Base-by-base conservation (phyloP, 2,329 filamentous ascomycete genomes). In the Exophiala phaeomuriformis region DNA sequence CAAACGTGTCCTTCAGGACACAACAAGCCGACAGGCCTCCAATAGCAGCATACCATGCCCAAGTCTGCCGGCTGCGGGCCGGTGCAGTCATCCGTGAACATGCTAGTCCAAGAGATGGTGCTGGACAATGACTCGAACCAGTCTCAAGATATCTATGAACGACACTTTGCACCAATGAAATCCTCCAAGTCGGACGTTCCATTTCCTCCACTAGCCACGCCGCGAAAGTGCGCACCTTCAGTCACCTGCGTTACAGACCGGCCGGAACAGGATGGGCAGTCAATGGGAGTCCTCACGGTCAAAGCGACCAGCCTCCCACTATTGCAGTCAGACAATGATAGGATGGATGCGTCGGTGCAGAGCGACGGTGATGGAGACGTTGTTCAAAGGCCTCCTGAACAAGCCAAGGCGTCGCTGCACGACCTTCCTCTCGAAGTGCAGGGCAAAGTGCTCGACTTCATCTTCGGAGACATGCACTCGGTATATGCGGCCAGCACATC, bases 351-450 rank as follows among this genome's bases (percentile, higher is more conserved):
- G 9, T 35, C 36, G 36, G 9, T 30, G 39, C 33, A 31, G 37
- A n/a, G 42, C 49, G 44, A 30, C 48, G 31, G 12, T 28, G 4
- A 28, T 41, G 39, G 10, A 6, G 5, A 5, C 3, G 39, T 7
- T 5, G n/a, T 5, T 28, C 5, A 28, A 6, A 10, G 6, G 19
- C 27, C 12, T 28, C n/a, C 12, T 5, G 39, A 27, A 27, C 5
- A 41, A 27, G 12, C 39, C 39, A 41, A 41, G 10, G 6, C 49
- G 39, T 56, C 57, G 29, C 53, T 63, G 27, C 41, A 51, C 41
- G 61, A 80, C 57, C 71, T 88, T 1, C 85, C 85, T 1, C 76
- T 79, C 51, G 85, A 88, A 66, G 85, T 89, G 8, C 84, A 87
- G 64, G 84, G 87, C 63, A 80, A 79, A 51, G 83, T 88, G 50